Percentiles rank a stretch among this genome's conserved stretches.
Evolutionary conservation across 331 rosid genomes (phyloP).

Genomic region (Quercus tomentella): DNA sequence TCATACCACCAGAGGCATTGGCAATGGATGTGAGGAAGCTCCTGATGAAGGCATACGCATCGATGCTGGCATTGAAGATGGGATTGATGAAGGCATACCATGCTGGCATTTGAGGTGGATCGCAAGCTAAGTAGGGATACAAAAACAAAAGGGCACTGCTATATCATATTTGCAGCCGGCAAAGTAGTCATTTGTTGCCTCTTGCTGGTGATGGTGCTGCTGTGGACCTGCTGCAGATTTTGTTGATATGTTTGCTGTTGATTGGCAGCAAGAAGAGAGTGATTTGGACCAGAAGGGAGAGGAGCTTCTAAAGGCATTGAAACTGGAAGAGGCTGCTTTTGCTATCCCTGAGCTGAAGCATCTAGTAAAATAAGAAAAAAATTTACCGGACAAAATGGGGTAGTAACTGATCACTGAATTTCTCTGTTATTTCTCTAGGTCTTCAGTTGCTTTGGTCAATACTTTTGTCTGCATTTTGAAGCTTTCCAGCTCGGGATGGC

Average conservation of each 20-base stretch:
- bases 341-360: constrained; percentile 63
- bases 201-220: constrained; percentile 62
- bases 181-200: constrained; percentile 66
- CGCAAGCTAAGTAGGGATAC: constrained; percentile 77
- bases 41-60: constrained; percentile 43
- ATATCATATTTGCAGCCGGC: constrained; percentile 74
- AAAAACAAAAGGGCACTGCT: constrained; percentile 74
- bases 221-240: constrained; percentile 84
- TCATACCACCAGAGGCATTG: constrained; percentile 80
- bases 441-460: constrained; percentile 86
- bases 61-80: constrained; percentile 46
- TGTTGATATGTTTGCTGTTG: constrained; percentile 84
- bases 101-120: constrained; percentile 74
- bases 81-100: constrained; percentile 63
- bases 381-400: neutral
- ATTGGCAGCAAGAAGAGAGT: constrained; percentile 79
- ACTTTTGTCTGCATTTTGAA: constrained; percentile 85
- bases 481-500: constrained; percentile 87
- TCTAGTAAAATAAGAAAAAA: too few species aligned
- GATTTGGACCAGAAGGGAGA: constrained; percentile 99
- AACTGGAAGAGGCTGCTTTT: constrained; percentile 69
- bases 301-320: constrained; percentile 79
- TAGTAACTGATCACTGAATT: constrained; percentile 5
- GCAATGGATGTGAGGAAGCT: constrained; percentile 61
- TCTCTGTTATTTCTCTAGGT: constrained; percentile 48